Evolutionary conservation across 805 yeast species (phyloP).

Genomic region (Candida nitratophila): DNA sequence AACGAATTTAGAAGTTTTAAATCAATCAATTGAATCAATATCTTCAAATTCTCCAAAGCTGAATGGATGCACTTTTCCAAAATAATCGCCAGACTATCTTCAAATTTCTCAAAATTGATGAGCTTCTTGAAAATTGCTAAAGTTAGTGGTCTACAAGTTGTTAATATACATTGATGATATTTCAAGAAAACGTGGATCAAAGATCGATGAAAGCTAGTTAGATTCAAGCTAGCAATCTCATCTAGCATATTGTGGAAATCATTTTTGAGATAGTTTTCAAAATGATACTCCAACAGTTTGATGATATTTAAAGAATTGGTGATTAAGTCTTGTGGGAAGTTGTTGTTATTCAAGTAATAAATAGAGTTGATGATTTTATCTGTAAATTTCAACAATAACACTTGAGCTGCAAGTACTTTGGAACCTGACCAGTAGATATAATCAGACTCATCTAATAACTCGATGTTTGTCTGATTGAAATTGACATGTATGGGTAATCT

Average conservation of each 20-base stretch:
- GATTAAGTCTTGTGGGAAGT: constrained; percentile 12
- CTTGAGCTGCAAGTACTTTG: constrained; percentile 21
- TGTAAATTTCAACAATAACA: constrained; percentile 19
- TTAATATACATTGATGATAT: constrained; percentile 29
- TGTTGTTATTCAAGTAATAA: constrained; percentile 23
- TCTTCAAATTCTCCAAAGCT: constrained; percentile 25
- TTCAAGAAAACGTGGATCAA: constrained; percentile 27
- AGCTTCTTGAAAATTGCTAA: constrained; percentile 28
- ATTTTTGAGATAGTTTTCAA: constrained; percentile 11
- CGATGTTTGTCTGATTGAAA: constrained; percentile 26
- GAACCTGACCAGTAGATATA: constrained; percentile 25
- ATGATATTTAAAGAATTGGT: constrained; percentile 14
- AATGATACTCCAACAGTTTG: constrained; percentile 16
- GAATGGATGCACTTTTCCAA: constrained; percentile 24
- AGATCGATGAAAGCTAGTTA: constrained; percentile 11
- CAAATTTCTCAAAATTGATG: constrained; percentile 9
- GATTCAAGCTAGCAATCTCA: constrained; percentile 11
- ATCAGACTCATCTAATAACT: constrained; percentile 16
- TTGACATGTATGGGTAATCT: constrained; percentile 30
- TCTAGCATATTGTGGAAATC: constrained; percentile 15
- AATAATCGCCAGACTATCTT: constrained; percentile 18
- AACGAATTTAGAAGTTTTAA: constrained; percentile 26
- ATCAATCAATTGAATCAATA: constrained; percentile 20
- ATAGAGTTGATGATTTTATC: constrained; percentile 25
- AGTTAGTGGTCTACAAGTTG: constrained; percentile 28